Base-by-base conservation (phyloP, 1,284 basidiomycete genomes). In the Microbotryum silenes-acaulis region DNA sequence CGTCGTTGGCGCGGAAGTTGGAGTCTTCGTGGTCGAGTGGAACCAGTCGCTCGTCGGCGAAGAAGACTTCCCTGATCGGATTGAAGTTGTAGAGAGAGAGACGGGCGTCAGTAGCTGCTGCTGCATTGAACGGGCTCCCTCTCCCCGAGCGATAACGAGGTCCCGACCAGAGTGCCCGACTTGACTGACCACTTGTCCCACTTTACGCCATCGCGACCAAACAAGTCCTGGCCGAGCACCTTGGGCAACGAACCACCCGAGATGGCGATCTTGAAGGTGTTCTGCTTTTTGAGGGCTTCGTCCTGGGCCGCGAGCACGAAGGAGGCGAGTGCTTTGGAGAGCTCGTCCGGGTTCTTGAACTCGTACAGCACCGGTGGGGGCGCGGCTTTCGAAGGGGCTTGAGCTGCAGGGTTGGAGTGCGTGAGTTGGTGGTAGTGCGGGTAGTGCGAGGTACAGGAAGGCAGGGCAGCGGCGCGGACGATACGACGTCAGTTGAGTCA, bases 31-130 rank as follows among this genome's bases (percentile, higher is more conserved):
- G 82, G 78, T 93, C 86, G 72, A 97, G 85, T 0, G 92, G 91
- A 16, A 99, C 96, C 60, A 87, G 85, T 59, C 96, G 89, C 79
- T 99, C 96, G 76, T 99, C 96, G 57, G 87, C 91, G 76, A 97
- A 98, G 79, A 89, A 99, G 72, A 98, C 85, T 72, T 97, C 91
- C 93, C 93, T 97, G 51, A 3, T 10, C 16, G 29, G 14, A 31
- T 8, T 7, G 9, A 47, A 42, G 10, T 21, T 7, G 16, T 12
- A 14, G 31, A 27, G 16, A 58, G 50, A 18, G 20, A 31, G 31
- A 20, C 31, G 14, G 37, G 37, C 12, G 42, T 33, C 18, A 53
- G 51, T 50, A 29, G 16, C n/a, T 52, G 31, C n/a, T 16, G 46
- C n/a, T 16, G 33, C 37, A 18, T 18, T 42, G 12, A 42, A 12